Evolutionary conservation across 2,329 filamentous ascomycete species (phyloP), one percentile per base, ranked within the genome.

Genomic region (Trichoderma oligosporum): DNA sequence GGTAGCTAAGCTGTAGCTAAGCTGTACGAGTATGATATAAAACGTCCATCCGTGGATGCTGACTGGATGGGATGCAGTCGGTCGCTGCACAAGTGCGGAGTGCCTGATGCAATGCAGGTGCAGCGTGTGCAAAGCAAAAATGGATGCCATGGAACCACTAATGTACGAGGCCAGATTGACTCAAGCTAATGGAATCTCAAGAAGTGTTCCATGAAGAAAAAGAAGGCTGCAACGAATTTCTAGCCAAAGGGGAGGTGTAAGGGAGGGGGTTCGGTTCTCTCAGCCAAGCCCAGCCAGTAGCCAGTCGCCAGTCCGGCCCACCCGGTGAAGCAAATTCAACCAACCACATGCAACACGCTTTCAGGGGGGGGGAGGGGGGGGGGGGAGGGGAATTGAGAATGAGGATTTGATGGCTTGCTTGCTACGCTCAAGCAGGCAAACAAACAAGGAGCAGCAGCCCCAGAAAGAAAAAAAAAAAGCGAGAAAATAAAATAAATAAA

Each of bases 131-230:
- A 31, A 31, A 31, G 44, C 41, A 22, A 44, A 9, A 27, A n/a
- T 24, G 24, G 14, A 24, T 25, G 42, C 53, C 53, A 47, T n/a
- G 54, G 54, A n/a, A 42, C 54, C 54, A 57, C 54, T 57, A 49
- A 47, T 53, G 48, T 39, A 33, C 41, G 48, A 18, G 48, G 33
- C 35, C 47, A 41, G 33, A 41, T 58, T 58, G 56, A 58, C 56
- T 53, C 48, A 53, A 31, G 46, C 25, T 24, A n/a, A 47, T 53
- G 56, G 47, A 58, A 55, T 22, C 29, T 31, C 22, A 16, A 45
- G 39, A 54, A 53, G 33, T 59, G 42, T 59, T 59, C 51, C 51
- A 56, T 55, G 57, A 56, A 59, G 51, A 48, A 56, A 58, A 59
- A 49, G 51, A 59, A 59, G 57, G 51, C 57, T 59, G 57, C 57